Evolutionary conservation across 345 rosid genomes (phyloP), one percentile per base, ranked within the genome.

Genomic region (Anastatica hierochuntica): DNA sequence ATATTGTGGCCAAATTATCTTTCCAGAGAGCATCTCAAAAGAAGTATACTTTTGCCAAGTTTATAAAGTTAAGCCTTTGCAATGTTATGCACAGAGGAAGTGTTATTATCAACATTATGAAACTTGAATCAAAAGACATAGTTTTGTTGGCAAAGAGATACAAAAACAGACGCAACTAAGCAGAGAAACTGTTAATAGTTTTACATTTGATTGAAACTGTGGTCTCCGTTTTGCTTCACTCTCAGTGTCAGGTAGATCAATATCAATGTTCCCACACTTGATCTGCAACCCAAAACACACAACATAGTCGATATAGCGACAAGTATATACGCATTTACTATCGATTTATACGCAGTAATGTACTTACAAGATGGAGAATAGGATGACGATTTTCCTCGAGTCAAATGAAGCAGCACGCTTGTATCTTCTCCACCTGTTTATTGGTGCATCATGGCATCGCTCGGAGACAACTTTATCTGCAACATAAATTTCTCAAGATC

Each of bases 341-440:
- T n/a, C 4, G 23, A 33, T 14, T 30, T 27, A 8, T 15, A 45
- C 1, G 14, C 31, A 23, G 1, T 14, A 2, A n/a, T n/a, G n/a
- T 48, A 60, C 64, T 90, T 82, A 90, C 97, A 90, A 39, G 74
- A 86, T 62, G 48, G 97, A 90, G 76, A 90, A 90, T 6, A 82
- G 61, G 56, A 90, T 61, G 78, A 86, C 97, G 30, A 90, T 44
- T 60, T 82, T 86, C 67, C 96, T 77, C 8, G 96, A 90, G 67
- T 86, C 92, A 68, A 84, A 87, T 8, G 87, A 77, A 9, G 95
- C 86, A 0, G 81, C 81, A 23, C 96, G 95, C 60, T 83, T 90
- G 54, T 74, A 90, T 68, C 76, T 84, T 76, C 96, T 82, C 92
- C 92, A 82, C 52, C 86, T 79, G 77, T 90, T 90, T 10, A 63